Percentiles rank a stretch among this genome's conserved stretches.
Evolutionary conservation across 805 yeast species (phyloP).

Genomic region (Kurtzmaniella cleridarum): DNA sequence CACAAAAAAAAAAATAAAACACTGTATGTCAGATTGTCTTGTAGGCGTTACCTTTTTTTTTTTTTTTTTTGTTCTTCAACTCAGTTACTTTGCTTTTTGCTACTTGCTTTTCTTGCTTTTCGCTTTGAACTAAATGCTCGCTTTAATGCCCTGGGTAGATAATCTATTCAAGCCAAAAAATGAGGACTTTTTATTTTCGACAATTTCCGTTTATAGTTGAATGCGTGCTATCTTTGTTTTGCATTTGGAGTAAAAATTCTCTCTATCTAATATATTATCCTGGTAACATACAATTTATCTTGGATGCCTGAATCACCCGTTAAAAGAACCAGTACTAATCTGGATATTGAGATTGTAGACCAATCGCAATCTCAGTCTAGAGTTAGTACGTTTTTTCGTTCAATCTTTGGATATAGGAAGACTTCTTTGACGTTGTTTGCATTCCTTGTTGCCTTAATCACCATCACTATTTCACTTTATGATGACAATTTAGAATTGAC

Average conservation of each 20-base stretch:
- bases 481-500: constrained; percentile 37
- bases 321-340: background rate
- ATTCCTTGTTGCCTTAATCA: constrained; percentile 27
- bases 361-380: constrained; percentile 8
- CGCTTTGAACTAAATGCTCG: too few species aligned
- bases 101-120: too few species aligned
- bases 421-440: constrained; percentile 60
- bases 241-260: background rate
- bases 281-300: background rate
- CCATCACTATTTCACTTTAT: constrained; percentile 31
- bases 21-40: too few species aligned
- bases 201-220: too few species aligned
- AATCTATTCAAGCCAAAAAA: too few species aligned
- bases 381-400: constrained; percentile 30
- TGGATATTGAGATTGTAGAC: background rate
- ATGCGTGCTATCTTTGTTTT: background rate
- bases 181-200: too few species aligned
- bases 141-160: too few species aligned
- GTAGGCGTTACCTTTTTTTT: too few species aligned
- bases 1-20: too few species aligned
- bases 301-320: background rate
- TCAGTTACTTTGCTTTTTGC: too few species aligned
- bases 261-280: background rate
- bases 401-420: constrained; percentile 66
- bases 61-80: too few species aligned